Conservation (phyloP, 2,329 filamentous ascomycete species). For the Xylaria sp. region DNA sequence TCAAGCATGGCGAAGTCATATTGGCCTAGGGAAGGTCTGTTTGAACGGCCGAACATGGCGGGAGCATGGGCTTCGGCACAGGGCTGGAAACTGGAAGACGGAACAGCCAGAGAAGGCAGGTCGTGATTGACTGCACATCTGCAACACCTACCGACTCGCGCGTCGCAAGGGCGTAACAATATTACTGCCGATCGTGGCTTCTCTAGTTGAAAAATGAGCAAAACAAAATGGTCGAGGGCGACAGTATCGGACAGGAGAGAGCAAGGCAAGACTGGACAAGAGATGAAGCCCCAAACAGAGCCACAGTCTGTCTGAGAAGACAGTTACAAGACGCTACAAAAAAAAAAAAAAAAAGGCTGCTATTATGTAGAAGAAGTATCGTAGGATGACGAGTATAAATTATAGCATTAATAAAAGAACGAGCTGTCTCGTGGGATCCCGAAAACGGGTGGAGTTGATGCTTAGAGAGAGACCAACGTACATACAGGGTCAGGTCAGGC, state of each 20-base stretch:
- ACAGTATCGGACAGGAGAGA: not conserved
- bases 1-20: constrained; percentile 38
- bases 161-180: not conserved
- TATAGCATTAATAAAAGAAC: not conserved
- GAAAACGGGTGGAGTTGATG: constrained; percentile 1
- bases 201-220: not conserved
- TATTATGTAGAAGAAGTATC: constrained; percentile 19
- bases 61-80: constrained; percentile 20
- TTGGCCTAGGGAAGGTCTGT: constrained; percentile 37
- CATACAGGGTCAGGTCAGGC: constrained; percentile 6
- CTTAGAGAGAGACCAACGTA: constrained; percentile 1
- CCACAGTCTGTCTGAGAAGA: not conserved
- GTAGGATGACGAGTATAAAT: not conserved
- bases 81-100: constrained; percentile 21
- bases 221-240: not conserved
- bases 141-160: not conserved
- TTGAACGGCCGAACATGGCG: constrained; percentile 35
- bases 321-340: not conserved
- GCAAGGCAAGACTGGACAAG: not conserved
- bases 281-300: constrained; percentile 3
- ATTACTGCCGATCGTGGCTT: not conserved
- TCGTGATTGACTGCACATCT: constrained; percentile 25
- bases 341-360: no score
- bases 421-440: not conserved
- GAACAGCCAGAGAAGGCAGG: constrained; percentile 22